Evolutionary conservation across 345 rosid species (phyloP).

Genomic region (Moricandia moricandioides): DNA sequence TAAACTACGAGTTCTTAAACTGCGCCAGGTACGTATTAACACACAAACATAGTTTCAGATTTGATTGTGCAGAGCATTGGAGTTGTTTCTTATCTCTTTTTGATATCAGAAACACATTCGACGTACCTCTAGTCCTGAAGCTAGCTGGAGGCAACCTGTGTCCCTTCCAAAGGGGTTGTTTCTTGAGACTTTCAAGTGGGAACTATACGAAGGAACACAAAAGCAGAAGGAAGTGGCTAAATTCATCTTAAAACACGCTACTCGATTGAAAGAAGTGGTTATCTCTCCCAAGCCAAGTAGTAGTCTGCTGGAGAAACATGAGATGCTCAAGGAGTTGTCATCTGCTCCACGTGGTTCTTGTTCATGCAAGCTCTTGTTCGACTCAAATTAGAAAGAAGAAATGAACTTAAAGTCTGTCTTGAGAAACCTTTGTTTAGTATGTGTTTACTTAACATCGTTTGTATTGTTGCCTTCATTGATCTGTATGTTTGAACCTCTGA

Average conservation of each 20-base stretch:
- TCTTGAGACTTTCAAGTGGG: slow-evolving; percentile 34
- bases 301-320: slow-evolving; percentile 32
- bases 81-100: neutral
- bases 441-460: neutral
- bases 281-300: slow-evolving; percentile 17
- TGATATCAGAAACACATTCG: slow-evolving; percentile 29
- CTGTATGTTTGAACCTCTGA: neutral
- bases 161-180: slow-evolving; percentile 14
- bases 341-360: slow-evolving; percentile 28
- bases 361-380: slow-evolving; percentile 28
- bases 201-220: slow-evolving; percentile 30
- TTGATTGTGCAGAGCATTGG: neutral
- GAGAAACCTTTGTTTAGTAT: neutral
- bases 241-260: slow-evolving; percentile 19
- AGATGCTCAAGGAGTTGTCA: slow-evolving; percentile 37
- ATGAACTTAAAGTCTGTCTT: neutral
- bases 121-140: slow-evolving; percentile 18
- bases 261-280: slow-evolving; percentile 18
- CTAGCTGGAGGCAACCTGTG: slow-evolving; percentile 27
- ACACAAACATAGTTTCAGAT: neutral
- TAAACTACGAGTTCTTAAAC: slow-evolving; percentile 29
- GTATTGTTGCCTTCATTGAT: neutral
- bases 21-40: slow-evolving; percentile 26
- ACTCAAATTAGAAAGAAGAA: slow-evolving; percentile 2
- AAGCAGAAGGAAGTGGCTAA: slow-evolving; percentile 33